Percentiles rank a stretch among this genome's conserved stretches.
These are phyloP conservation scores for Penicillium dipodomyicola DNA, from an alignment of 495 filamentous ascomycete genomes.

Conservation along the genomic window DNA sequence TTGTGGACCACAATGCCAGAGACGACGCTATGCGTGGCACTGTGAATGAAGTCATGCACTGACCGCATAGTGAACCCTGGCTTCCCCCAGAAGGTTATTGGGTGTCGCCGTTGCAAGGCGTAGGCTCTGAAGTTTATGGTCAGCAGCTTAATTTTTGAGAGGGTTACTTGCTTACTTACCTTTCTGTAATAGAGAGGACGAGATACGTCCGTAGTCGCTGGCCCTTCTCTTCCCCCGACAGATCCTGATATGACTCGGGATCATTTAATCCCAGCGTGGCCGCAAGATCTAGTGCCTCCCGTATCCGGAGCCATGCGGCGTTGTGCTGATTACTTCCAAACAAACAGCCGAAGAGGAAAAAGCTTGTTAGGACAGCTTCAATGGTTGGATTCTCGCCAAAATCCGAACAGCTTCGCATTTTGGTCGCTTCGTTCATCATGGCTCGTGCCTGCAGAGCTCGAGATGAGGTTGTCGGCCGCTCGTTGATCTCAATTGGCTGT, in stretches of 20 bases:
- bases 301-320: conserved; percentile 57
- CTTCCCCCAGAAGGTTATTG: conserved; percentile 41
- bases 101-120: conserved; percentile 61
- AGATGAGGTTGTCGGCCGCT: conserved; percentile 40
- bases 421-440: conserved; percentile 73
- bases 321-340: conserved; percentile 63
- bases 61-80: conserved; percentile 39
- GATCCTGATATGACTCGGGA: conserved; percentile 46
- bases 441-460: conserved; percentile 53
- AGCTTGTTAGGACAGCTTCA: conserved; percentile 71
- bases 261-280: conserved; percentile 59
- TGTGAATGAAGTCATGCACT: conserved; percentile 41
- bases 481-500: conserved; percentile 65
- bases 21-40: conserved; percentile 38
- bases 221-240: conserved; percentile 46
- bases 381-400: conserved; percentile 71
- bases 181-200: conserved; percentile 61
- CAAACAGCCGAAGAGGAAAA: conserved; percentile 74
- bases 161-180: conserved; percentile 24
- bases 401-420: conserved; percentile 72
- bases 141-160: neutral
- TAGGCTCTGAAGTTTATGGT: conserved; percentile 53
- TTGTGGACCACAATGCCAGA: conserved; percentile 47
- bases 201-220: conserved; percentile 49
- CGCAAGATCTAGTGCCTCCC: conserved; percentile 58